Conservation (phyloP, 495 filamentous ascomycete species). For the Aspergillus mulundensis region DNA sequence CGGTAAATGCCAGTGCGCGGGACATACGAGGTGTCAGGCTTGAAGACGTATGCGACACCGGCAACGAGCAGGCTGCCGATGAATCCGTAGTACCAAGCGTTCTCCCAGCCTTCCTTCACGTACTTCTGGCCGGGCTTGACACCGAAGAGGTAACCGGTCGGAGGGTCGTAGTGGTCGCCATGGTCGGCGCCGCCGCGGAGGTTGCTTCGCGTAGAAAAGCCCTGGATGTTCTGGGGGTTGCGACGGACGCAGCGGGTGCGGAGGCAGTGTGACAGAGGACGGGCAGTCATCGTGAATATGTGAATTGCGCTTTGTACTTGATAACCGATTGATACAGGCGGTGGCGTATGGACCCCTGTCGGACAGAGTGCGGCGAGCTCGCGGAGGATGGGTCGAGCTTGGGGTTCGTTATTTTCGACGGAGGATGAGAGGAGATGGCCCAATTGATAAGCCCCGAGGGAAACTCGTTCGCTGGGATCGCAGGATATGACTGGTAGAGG, state of each 20-base stretch:
- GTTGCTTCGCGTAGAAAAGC: slow-evolving; percentile 42
- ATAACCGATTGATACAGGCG: slow-evolving; percentile 17
- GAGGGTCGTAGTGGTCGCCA: slow-evolving; percentile 83
- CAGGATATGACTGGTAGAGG: slow-evolving; percentile 27
- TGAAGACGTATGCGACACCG: slow-evolving; percentile 85
- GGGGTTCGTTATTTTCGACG: slow-evolving; percentile 12
- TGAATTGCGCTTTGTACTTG: slow-evolving; percentile 5
- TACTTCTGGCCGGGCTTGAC: slow-evolving; percentile 91
- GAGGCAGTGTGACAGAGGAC: slow-evolving; percentile 38
- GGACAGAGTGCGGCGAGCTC: slow-evolving; percentile 6
- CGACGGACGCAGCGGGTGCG: slow-evolving; percentile 40
- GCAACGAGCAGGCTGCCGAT: slow-evolving; percentile 74
- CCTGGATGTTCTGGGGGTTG: slow-evolving; percentile 35
- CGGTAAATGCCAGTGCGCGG: slow-evolving; percentile 4
- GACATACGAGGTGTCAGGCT: slow-evolving; percentile 97
- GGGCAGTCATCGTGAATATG: slow-evolving; percentile 40
- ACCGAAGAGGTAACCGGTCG: slow-evolving; percentile 85
- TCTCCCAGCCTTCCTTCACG: slow-evolving; percentile 95
- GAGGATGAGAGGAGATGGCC: slow-evolving; percentile 11
- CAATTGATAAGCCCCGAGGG: slow-evolving; percentile 24
- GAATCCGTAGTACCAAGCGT: slow-evolving; percentile 81
- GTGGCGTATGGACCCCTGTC: slow-evolving; percentile 22
- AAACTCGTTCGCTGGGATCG: slow-evolving; percentile 22
- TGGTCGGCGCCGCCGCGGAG: slow-evolving; percentile 51
- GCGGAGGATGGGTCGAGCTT: slow-evolving; percentile 6